phyloP scores from a whole-genome alignment of 106 monocot genomes.

The Vanilla planifolia region DNA sequence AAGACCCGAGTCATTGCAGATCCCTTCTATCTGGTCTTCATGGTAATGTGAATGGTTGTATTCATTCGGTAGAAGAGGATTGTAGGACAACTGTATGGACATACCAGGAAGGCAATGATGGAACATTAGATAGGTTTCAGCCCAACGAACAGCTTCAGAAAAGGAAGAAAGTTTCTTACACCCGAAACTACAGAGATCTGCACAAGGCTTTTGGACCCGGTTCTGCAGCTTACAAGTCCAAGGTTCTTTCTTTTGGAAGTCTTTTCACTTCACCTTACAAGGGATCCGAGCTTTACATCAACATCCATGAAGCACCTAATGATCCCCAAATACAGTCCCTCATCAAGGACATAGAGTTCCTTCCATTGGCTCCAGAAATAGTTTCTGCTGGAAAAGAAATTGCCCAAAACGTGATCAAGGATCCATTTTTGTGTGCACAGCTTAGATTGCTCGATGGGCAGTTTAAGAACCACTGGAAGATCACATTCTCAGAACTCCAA shows the following conservation, averaged over 20 bases:
- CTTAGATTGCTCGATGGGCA: constrained; percentile 91
- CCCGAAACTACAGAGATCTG: constrained; percentile 70
- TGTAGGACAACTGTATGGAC: constrained; percentile 97
- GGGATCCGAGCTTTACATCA: constrained; percentile 71
- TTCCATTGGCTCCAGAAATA: constrained; percentile 76
- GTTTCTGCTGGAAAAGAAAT: constrained; percentile 56
- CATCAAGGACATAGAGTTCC: constrained; percentile 44
- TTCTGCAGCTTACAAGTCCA: constrained; percentile 39
- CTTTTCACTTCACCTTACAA: constrained; percentile 71
- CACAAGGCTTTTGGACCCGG: constrained; percentile 65
- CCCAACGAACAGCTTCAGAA: constrained; percentile 49
- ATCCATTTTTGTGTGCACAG: constrained; percentile 85
- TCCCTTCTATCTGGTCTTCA: constrained; percentile 55
- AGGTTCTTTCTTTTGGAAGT: constrained; percentile 74
- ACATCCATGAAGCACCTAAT: constrained; percentile 52
- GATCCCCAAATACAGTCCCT: constrained; percentile 44
- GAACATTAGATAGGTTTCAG: constrained; percentile 62
- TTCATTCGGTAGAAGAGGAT: constrained; percentile 75
- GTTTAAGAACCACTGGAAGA: constrained; percentile 91
- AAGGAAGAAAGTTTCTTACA: constrained; percentile 66
- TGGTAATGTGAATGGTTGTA: constrained; percentile 27
- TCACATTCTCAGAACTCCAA: constrained; percentile 60
- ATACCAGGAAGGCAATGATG: constrained; percentile 66
- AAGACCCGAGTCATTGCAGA: constrained; percentile 35
- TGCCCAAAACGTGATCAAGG: constrained; percentile 43